Evolutionary conservation across 2,329 filamentous ascomycete genomes (phyloP).

Genomic region (Aschersonia sp.): DNA sequence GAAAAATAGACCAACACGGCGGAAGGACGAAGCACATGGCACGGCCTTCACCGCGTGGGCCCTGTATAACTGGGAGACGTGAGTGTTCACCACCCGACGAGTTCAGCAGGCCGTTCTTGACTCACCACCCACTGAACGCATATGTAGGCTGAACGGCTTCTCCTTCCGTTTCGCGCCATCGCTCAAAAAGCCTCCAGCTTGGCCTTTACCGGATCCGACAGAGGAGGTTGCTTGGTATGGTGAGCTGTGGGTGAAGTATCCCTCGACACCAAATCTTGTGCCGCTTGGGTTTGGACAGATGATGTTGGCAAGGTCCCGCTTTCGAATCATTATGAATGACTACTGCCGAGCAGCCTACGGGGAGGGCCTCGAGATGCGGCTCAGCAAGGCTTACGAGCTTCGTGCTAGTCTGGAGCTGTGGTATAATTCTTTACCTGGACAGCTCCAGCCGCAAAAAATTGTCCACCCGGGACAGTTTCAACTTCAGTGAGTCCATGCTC

Average conservation of each 20-base stretch:
- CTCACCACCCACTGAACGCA: too few species aligned
- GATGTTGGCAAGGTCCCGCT: conserved; percentile 12
- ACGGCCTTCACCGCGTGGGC: conserved; percentile 18
- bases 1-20: too few species aligned
- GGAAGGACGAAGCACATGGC: neutral
- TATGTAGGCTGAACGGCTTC: too few species aligned
- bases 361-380: too few species aligned
- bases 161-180: too few species aligned
- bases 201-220: conserved; percentile 11
- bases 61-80: conserved; percentile 18
- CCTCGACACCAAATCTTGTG: conserved; percentile 7
- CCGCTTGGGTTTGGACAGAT: conserved; percentile 10
- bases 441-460: conserved; percentile 10
- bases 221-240: conserved; percentile 13
- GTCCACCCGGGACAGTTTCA: conserved; percentile 15
- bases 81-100: neutral
- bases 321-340: conserved; percentile 16
- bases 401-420: conserved; percentile 8
- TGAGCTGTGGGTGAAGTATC: conserved; percentile 17
- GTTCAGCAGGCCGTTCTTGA: too few species aligned
- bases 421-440: conserved; percentile 10
- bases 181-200: conserved; percentile 12
- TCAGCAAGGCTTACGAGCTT: neutral
- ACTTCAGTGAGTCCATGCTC: conserved; percentile 13
- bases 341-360: conserved; percentile 2